Evolutionary conservation across 768 basidiomycete species (phyloP).

Genomic region (Leccinum imitatum): DNA sequence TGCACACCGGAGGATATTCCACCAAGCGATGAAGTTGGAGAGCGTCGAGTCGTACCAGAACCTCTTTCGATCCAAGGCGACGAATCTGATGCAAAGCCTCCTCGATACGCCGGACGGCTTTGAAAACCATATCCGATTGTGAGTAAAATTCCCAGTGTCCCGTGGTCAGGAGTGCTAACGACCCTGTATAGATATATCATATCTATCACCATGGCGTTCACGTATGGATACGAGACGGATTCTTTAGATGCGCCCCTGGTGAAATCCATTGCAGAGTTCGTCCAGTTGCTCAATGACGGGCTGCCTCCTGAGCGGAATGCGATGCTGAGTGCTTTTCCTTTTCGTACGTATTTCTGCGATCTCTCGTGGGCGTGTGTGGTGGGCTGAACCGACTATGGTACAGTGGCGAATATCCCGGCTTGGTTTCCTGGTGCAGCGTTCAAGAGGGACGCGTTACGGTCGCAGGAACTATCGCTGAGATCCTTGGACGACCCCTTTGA

Average conservation of each 20-base stretch:
- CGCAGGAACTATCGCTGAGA: constrained; percentile 25
- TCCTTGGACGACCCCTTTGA: constrained; percentile 30
- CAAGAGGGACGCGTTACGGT: constrained; percentile 28
- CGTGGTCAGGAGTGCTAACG: background rate
- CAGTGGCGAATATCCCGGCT: constrained; percentile 28
- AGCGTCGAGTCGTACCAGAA: constrained; percentile 17
- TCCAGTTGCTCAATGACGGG: constrained; percentile 23
- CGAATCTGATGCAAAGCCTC: constrained; percentile 18
- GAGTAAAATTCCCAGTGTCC: background rate
- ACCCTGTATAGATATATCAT: constrained; percentile 25
- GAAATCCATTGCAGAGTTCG: constrained; percentile 26
- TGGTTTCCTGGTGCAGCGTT: constrained; percentile 33
- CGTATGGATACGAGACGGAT: constrained; percentile 29
- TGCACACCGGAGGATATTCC: constrained; percentile 29
- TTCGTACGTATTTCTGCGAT: constrained; percentile 20
- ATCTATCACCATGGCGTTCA: constrained; percentile 33
- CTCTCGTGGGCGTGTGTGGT: background rate
- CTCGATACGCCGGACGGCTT: constrained; percentile 25
- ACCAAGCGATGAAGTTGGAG: constrained; percentile 27
- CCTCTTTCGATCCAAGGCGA: constrained; percentile 25
- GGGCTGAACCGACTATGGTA: constrained; percentile 4
- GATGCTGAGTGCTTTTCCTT: constrained; percentile 31
- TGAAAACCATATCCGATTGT: constrained; percentile 28
- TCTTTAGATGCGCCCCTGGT: constrained; percentile 30
- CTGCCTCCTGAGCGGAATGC: constrained; percentile 27